phyloP scores from a whole-genome alignment of 306 rosid genomes.

The Malus orientalis region DNA sequence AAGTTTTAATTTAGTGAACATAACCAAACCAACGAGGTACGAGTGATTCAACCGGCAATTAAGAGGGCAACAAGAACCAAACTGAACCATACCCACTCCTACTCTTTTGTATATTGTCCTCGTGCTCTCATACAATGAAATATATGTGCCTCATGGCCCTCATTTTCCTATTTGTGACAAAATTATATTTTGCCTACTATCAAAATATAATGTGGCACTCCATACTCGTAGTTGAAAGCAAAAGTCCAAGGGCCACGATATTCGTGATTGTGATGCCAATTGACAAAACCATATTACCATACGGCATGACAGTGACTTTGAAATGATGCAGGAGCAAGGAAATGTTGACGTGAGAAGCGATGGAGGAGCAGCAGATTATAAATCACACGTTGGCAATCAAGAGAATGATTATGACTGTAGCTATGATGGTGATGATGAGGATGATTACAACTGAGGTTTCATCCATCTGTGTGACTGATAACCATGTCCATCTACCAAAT shows the following conservation, averaged over 20 bases:
- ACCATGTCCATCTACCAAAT: neutral
- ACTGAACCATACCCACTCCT: no score
- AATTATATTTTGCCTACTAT: neutral
- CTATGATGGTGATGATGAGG: slow-evolving; percentile 2
- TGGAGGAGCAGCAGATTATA: neutral
- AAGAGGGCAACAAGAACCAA: neutral
- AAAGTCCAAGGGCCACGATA: slow-evolving; percentile 1
- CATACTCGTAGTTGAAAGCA: neutral
- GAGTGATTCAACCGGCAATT: neutral
- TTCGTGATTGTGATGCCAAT: neutral
- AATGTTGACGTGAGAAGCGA: slow-evolving; percentile 1
- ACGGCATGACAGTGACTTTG: neutral
- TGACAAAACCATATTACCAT: neutral
- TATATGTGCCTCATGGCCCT: no score
- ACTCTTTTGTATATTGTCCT: no score
- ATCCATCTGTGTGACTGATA: neutral
- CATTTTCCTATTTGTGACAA: neutral
- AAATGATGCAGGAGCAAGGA: neutral
- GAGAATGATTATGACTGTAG: slow-evolving; percentile 2
- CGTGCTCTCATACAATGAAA: no score
- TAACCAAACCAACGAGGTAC: neutral
- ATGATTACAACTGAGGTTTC: neutral
- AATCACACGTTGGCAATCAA: neutral
- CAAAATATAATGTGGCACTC: neutral
- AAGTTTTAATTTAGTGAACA: neutral